These are phyloP conservation scores for Neopestalotiopsis rosae DNA, from an alignment of 2,329 filamentous ascomycete genomes.

Conservation along the genomic window DNA sequence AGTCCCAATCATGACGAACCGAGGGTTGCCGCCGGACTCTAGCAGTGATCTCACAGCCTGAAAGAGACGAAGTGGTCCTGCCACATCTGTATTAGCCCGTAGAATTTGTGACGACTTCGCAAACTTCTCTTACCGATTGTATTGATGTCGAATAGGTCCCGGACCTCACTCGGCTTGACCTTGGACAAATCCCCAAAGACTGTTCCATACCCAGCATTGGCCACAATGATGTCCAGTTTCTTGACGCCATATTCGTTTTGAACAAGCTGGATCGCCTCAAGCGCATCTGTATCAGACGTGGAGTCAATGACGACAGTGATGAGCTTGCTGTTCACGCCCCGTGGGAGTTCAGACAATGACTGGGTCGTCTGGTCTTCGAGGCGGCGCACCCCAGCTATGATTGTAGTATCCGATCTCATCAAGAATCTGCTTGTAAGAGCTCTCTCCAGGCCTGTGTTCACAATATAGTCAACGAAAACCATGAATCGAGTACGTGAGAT, in stretches of 20 bases:
- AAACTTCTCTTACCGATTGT: conserved; percentile 4
- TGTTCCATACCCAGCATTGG: conserved; percentile 44
- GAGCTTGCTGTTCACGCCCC: conserved; percentile 33
- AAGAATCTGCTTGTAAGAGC: conserved; percentile 32
- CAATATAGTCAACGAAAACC: not conserved
- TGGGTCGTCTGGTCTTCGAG: conserved; percentile 20
- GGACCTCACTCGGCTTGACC: conserved; percentile 20
- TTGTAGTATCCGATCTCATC: conserved; percentile 56
- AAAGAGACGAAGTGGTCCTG: conserved; percentile 22
- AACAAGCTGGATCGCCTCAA: conserved; percentile 34
- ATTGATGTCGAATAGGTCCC: conserved; percentile 22
- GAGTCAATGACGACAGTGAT: conserved; percentile 43
- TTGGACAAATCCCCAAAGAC: conserved; percentile 22
- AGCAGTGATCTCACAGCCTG: conserved; percentile 22
- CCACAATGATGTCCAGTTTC: conserved; percentile 49
- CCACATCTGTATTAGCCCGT: not conserved
- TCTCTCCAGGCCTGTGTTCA: conserved; percentile 23
- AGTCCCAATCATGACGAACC: conserved; percentile 22
- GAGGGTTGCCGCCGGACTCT: conserved; percentile 13
- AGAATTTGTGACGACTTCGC: too few species aligned
- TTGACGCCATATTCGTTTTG: conserved; percentile 34
- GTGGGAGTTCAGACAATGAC: conserved; percentile 34
- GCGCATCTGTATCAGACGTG: conserved; percentile 32
- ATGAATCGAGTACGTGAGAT: not conserved
- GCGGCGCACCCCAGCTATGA: conserved; percentile 35